Evolutionary conservation across 306 rosid species (phyloP).

Genomic region (Trichosanthes cucumerina): DNA sequence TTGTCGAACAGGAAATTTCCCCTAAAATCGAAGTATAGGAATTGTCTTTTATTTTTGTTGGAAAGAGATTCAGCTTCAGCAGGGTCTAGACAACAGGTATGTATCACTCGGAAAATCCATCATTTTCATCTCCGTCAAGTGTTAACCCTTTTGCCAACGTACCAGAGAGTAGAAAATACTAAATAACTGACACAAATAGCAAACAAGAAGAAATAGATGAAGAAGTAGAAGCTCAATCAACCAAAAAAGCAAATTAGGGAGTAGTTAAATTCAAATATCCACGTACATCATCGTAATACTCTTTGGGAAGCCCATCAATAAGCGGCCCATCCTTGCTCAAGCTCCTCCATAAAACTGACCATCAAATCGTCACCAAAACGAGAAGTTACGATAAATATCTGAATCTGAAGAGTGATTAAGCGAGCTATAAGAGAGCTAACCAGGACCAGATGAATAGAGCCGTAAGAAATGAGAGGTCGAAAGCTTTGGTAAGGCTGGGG

Average conservation of each 20-base stretch:
- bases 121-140: not conserved
- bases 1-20: not conserved
- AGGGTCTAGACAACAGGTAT: not conserved
- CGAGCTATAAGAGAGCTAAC: constrained; percentile 22
- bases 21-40: not conserved
- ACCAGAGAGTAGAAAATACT: not conserved
- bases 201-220: not conserved
- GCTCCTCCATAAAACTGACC: constrained; percentile 47
- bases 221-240: not conserved
- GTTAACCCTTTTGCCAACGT: not conserved
- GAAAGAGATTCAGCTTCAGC: not conserved
- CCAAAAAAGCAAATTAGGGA: not conserved
- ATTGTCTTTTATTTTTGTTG: not conserved
- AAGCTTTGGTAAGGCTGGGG: not conserved
- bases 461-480: not conserved
- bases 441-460: constrained; percentile 23
- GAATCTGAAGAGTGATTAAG: not conserved
- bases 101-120: not conserved
- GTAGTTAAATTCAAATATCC: not conserved
- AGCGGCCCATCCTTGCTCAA: constrained; percentile 41
- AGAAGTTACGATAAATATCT: not conserved
- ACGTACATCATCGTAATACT: constrained; percentile 85
- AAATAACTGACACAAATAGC: not conserved
- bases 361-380: not conserved
- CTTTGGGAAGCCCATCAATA: constrained; percentile 74